These are phyloP conservation scores for Penicillium sp. DNA, from an alignment of 2,329 filamentous ascomycete species.

Conservation along the genomic window DNA sequence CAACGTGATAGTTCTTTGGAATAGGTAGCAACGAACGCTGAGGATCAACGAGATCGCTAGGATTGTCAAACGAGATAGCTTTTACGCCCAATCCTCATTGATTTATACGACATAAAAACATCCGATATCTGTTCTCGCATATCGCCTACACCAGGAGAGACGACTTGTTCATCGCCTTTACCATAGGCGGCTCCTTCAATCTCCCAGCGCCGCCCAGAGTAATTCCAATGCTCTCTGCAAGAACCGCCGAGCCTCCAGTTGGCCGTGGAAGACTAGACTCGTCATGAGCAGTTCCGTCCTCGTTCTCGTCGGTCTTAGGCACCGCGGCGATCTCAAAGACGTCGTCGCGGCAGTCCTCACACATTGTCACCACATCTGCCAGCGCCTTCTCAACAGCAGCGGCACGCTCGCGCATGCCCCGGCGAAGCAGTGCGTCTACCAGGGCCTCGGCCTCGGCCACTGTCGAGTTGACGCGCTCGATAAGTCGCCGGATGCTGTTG, in stretches of 20 bases:
- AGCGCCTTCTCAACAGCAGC: slow-evolving; percentile 73
- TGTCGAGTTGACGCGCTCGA: slow-evolving; percentile 76
- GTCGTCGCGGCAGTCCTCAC: slow-evolving; percentile 66
- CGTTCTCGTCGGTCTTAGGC: slow-evolving; percentile 12
- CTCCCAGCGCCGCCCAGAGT: slow-evolving; percentile 33
- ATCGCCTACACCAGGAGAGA: slow-evolving; percentile 38
- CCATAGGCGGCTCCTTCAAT: slow-evolving; percentile 50
- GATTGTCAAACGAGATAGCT: not conserved
- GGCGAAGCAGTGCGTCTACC: slow-evolving; percentile 73
- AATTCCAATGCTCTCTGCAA: slow-evolving; percentile 45
- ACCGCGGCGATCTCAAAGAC: slow-evolving; percentile 59
- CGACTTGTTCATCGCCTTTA: slow-evolving; percentile 52
- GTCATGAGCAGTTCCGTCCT: slow-evolving; percentile 22
- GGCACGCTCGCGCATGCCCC: slow-evolving; percentile 86
- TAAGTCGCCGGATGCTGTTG: slow-evolving; percentile 78
- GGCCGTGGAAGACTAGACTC: slow-evolving; percentile 30
- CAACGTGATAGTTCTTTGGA: not conserved
- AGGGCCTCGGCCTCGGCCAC: slow-evolving; percentile 73
- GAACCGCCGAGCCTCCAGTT: slow-evolving; percentile 37
- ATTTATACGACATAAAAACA: not conserved
- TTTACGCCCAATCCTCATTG: not conserved
- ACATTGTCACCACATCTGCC: slow-evolving; percentile 72
- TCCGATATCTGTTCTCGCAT: not conserved
- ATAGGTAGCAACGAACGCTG: not conserved
- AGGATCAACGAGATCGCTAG: not conserved